A percentile compares a stretch with the other conserved stretches of the same genome.
phyloP scores from a whole-genome alignment of 1,139 yeast genomes.

The Yamadazyma diospyri region DNA sequence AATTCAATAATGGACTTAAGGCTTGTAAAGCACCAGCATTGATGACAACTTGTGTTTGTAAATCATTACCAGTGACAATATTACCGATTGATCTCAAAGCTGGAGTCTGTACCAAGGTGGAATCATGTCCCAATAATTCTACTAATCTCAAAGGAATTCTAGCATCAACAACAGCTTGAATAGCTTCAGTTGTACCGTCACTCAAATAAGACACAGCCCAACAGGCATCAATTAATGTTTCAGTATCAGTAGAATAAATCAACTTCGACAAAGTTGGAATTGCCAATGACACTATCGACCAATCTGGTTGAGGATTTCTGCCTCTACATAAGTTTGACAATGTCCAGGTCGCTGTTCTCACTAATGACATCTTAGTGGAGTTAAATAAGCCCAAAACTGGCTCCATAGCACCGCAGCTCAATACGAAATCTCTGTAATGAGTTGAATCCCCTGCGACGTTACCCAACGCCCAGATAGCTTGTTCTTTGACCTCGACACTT shows the following conservation, averaged over 20 bases:
- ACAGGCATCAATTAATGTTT: conserved; percentile 94
- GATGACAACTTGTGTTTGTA: conserved; percentile 92
- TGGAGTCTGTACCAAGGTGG: conserved; percentile 91
- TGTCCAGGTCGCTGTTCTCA: conserved; percentile 98
- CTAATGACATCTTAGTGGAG: conserved; percentile 78
- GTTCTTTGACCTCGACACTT: conserved; percentile 91
- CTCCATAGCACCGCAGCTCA: conserved; percentile 81
- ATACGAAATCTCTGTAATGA: conserved; percentile 81
- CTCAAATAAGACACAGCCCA: conserved; percentile 97
- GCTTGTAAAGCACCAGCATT: conserved; percentile 92
- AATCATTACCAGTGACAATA: conserved; percentile 94
- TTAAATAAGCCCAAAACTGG: conserved; percentile 80
- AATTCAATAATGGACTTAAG: conserved; percentile 71
- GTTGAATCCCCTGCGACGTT: conserved; percentile 98
- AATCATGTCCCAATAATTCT: conserved; percentile 79
- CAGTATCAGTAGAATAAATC: conserved; percentile 86
- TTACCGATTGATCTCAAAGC: conserved; percentile 97
- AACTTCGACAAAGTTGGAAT: conserved; percentile 90
- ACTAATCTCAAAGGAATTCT: conserved; percentile 93
- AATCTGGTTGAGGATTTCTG: conserved; percentile 92
- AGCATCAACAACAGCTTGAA: conserved; percentile 95
- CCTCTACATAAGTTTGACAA: conserved; percentile 95
- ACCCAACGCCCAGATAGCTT: conserved; percentile 99
- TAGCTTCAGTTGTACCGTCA: conserved; percentile 90
- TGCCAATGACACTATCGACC: conserved; percentile 83